Conservation (phyloP, 2,329 filamentous ascomycete genomes). For the Akanthomyces muscarius region DNA sequence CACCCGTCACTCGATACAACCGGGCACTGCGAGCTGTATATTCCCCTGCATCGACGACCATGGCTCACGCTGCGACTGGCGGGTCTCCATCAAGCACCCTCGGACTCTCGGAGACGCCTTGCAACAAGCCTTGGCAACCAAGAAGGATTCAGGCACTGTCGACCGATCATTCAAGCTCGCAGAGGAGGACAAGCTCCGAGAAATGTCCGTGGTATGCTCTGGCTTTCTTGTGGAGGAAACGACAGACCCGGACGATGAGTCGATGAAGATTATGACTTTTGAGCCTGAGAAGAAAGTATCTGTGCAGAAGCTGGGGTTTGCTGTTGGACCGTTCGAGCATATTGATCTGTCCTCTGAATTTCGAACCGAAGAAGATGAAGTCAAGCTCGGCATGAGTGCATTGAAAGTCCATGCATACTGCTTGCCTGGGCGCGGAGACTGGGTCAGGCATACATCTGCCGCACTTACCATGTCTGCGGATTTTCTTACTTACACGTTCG, state of each 20-base stretch:
- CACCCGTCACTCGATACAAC: slow-evolving; percentile 73
- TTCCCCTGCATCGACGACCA: slow-evolving; percentile 93
- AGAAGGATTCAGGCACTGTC: slow-evolving; percentile 31
- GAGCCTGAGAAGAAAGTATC: slow-evolving; percentile 70
- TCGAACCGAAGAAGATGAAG: slow-evolving; percentile 85
- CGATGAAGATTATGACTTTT: slow-evolving; percentile 86
- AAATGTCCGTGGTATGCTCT: slow-evolving; percentile 87
- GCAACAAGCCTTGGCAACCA: slow-evolving; percentile 43
- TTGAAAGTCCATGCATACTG: slow-evolving; percentile 90
- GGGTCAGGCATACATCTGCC: slow-evolving; percentile 82
- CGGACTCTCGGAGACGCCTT: slow-evolving; percentile 79
- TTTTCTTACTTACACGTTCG: slow-evolving; percentile 82
- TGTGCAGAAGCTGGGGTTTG: slow-evolving; percentile 87
- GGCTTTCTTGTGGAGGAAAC: slow-evolving; percentile 84
- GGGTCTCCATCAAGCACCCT: slow-evolving; percentile 80
- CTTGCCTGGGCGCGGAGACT: slow-evolving; percentile 73
- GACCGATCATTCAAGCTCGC: slow-evolving; percentile 44
- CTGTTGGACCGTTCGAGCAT: slow-evolving; percentile 90
- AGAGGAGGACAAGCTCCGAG: slow-evolving; percentile 80
- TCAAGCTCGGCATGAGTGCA: slow-evolving; percentile 82
- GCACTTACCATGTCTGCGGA: slow-evolving; percentile 86
- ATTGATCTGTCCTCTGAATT: slow-evolving; percentile 82
- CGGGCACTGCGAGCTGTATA: slow-evolving; percentile 76
- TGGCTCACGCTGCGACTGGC: slow-evolving; percentile 78
- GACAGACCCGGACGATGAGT: slow-evolving; percentile 69